Conservation (phyloP, 352 stramenopile genomes). For the Phytopythium cucurbitacearum region DNA sequence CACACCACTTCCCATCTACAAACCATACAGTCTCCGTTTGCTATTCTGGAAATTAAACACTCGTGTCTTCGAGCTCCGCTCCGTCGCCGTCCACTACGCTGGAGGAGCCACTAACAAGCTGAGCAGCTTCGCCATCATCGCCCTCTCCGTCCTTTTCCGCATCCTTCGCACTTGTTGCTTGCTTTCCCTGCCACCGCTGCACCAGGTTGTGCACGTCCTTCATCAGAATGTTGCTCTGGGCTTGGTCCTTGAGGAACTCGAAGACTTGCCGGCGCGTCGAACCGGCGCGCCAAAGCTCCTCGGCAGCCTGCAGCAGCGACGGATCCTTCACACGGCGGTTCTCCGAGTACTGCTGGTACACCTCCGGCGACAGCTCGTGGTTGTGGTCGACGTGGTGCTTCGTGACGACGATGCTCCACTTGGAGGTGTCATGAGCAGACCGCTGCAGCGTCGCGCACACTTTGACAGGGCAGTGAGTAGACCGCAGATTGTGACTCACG, state of each 20-base stretch:
- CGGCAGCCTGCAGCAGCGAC: conserved; percentile 41
- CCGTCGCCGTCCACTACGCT: too few species aligned
- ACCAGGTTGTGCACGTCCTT: conserved; percentile 83
- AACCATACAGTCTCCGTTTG: too few species aligned
- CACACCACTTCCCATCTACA: too few species aligned
- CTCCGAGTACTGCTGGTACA: conserved; percentile 70
- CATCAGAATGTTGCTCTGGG: conserved; percentile 55
- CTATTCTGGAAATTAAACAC: too few species aligned
- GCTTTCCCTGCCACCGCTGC: conserved; percentile 57
- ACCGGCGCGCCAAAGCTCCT: conserved; percentile 57
- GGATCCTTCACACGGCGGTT: conserved; percentile 65
- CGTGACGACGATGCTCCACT: conserved; percentile 68
- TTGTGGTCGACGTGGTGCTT: conserved; percentile 72
- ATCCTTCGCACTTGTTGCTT: neutral
- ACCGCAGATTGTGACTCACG: conserved; percentile 62
- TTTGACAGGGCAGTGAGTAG: conserved; percentile 62
- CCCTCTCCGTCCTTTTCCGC: neutral
- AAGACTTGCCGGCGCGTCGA: conserved; percentile 58
- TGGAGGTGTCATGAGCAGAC: conserved; percentile 5
- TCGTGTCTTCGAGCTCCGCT: too few species aligned
- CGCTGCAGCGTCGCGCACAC: conserved; percentile 68
- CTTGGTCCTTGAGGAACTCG: conserved; percentile 67
- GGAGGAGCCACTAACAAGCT: too few species aligned
- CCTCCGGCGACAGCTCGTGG: conserved; percentile 47
- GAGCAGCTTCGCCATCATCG: neutral